Conservation (phyloP, 805 yeast species). For the Cyberlindnera galapagoensis region DNA sequence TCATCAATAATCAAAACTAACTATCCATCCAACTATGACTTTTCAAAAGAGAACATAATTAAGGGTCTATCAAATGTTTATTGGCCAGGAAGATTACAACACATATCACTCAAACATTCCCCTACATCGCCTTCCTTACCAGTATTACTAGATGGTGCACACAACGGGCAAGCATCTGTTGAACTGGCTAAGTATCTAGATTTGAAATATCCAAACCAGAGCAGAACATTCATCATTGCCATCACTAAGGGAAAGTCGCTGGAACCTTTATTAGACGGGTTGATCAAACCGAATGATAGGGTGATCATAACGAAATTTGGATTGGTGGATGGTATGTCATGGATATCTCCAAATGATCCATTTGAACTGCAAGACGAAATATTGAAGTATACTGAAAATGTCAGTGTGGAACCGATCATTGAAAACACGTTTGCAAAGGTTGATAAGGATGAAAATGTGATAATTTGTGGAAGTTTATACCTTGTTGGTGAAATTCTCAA, state of each 20-base stretch:
- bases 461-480: conserved; percentile 69
- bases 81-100: conserved; percentile 91
- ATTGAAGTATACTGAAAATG: conserved; percentile 24
- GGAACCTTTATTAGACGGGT: conserved; percentile 40
- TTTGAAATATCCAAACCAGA: conserved; percentile 38
- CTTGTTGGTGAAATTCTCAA: conserved; percentile 51
- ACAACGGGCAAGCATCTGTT: conserved; percentile 79
- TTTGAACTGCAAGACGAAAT: conserved; percentile 20
- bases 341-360: conserved; percentile 55
- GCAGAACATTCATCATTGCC: conserved; percentile 53
- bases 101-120: conserved; percentile 26
- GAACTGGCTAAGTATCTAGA: conserved; percentile 38
- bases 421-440: conserved; percentile 24
- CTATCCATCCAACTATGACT: conserved; percentile 18
- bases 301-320: conserved; percentile 61
- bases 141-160: conserved; percentile 84
- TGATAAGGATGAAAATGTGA: conserved; percentile 22
- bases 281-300: conserved; percentile 45
- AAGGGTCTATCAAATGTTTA: conserved; percentile 47
- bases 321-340: conserved; percentile 85
- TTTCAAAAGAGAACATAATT: conserved; percentile 32
- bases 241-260: conserved; percentile 70
- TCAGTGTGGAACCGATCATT: conserved; percentile 22
- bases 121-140: conserved; percentile 20
- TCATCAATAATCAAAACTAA: conserved; percentile 20